These are phyloP conservation scores for Marasmius fiardii DNA, from an alignment of 1,284 basidiomycete species.

Conservation along the genomic window DNA sequence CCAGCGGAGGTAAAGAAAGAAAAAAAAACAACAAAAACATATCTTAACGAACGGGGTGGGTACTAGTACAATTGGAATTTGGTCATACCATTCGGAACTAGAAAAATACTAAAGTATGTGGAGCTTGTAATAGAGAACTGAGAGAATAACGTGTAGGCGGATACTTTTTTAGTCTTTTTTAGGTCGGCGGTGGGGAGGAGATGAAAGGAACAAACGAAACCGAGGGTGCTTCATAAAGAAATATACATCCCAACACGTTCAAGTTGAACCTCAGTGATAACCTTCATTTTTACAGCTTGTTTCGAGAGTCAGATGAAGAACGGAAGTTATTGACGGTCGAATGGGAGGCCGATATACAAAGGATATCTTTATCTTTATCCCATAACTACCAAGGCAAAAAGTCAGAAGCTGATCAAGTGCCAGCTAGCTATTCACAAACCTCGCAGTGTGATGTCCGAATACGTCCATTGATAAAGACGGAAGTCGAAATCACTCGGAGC, in stretches of 20 bases:
- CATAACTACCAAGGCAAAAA: slow-evolving; percentile 3
- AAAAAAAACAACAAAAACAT: too few relatives aligned
- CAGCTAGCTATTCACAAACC: slow-evolving; percentile 32
- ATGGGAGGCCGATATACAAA: slow-evolving; percentile 45
- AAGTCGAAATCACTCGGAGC: slow-evolving; percentile 39
- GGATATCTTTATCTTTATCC: slow-evolving; percentile 19
- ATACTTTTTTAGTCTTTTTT: too few relatives aligned
- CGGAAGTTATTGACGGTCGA: slow-evolving; percentile 22
- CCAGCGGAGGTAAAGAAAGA: too few relatives aligned
- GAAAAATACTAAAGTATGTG: too few relatives aligned
- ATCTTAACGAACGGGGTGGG: not conserved
- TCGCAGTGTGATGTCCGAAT: slow-evolving; percentile 44
- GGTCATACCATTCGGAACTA: too few relatives aligned
- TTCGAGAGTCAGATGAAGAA: not conserved
- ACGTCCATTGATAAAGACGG: slow-evolving; percentile 37
- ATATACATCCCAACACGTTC: slow-evolving; percentile 32
- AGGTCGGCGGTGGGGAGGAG: not conserved
- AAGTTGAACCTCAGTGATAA: slow-evolving; percentile 42
- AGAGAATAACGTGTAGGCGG: too few relatives aligned
- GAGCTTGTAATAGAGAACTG: too few relatives aligned
- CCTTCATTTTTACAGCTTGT: not conserved
- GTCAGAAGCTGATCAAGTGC: slow-evolving; percentile 3
- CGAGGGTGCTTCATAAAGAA: not conserved
- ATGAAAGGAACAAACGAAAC: not conserved
- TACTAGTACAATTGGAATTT: not conserved